A percentile compares a stretch with the other conserved stretches of the same genome.
phyloP scores from a whole-genome alignment of 2,329 filamentous ascomycete species.

The Septoria linicola region DNA sequence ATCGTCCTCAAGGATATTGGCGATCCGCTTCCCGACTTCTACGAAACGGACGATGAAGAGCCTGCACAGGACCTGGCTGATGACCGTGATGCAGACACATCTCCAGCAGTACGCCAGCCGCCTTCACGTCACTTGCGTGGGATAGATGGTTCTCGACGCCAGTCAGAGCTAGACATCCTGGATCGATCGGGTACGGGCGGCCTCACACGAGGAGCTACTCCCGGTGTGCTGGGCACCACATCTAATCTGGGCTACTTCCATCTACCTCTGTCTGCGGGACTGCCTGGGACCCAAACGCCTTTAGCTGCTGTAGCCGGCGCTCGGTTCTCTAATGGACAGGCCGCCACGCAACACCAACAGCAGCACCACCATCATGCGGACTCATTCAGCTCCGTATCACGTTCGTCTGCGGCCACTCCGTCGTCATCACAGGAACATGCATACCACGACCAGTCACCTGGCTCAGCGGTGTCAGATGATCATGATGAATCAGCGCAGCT shows the following conservation, averaged over 20 bases:
- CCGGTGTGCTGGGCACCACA: constrained; percentile 65
- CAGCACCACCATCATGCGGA: constrained; percentile 37
- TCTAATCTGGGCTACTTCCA: constrained; percentile 82
- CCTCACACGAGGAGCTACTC: constrained; percentile 51
- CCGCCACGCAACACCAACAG: constrained; percentile 30
- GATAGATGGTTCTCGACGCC: constrained; percentile 21
- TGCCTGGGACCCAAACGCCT: constrained; percentile 75
- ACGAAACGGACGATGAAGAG: constrained; percentile 74
- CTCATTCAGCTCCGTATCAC: constrained; percentile 49
- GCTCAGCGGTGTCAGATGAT: constrained; percentile 26
- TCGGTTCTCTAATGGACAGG: constrained; percentile 53
- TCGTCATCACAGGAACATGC: constrained; percentile 43
- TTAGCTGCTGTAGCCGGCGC: constrained; percentile 76
- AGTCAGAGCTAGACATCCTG: constrained; percentile 23
- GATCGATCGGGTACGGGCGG: constrained; percentile 35
- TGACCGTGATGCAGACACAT: constrained; percentile 4
- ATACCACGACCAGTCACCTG: constrained; percentile 29
- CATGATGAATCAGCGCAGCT: constrained; percentile 32
- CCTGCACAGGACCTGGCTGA: constrained; percentile 49
- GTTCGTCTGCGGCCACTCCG: constrained; percentile 47
- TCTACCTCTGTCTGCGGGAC: constrained; percentile 67
- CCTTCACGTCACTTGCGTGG: constrained; percentile 15
- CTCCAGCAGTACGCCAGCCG: constrained; percentile 12
- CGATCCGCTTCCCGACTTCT: constrained; percentile 93
- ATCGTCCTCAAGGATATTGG: constrained; percentile 96